Base-by-base conservation (phyloP, 768 basidiomycete genomes). In the Trametes maxima region DNA sequence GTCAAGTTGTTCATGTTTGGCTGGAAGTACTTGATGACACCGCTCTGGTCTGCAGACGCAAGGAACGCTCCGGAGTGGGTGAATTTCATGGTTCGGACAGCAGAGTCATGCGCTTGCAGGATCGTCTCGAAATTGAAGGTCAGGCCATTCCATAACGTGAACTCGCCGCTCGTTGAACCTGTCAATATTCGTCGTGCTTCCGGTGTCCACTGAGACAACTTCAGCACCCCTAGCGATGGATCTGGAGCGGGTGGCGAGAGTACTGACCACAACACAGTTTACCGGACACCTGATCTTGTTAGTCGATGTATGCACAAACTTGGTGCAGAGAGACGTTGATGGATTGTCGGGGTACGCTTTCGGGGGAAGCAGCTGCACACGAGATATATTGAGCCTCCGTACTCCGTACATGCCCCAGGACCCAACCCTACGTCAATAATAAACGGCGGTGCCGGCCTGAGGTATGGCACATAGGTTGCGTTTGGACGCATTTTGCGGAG, bases 121-220 rank as follows among this genome's bases (percentile, higher is more conserved):
- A 99, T 98, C 0, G 96, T 97, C 75, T 99, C 97, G 70, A 98
- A 99, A 77, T 98, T 99, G 86, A 98, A 99, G 0, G 97, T 98
- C 22, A 96, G 82, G 25, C 96, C 96, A 67, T 99, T 99, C 97
- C 97, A 98, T 6, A 98, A 83, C 0, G 96, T 98, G 75, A 99
- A 98, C 76, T 98, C 97, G 47, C 97, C 97, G 63, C 90, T 94
- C 21, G 95, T 94, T 12, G 95, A 95, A 17, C 97, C 97, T 2
- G 97, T 98, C 48, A 98, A 77, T 21, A 98, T 82, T 2, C 97
- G 87, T 35, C 97, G 84, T 57, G 89, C 94, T 77, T 98, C 96
- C 1, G 97, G 97, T 17, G 95, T 98, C 94, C 96, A 99, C 94
- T 98, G 22, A 37, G 54, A 21, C 35, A 46, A 19, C 7, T 40